Evolutionary conservation across 768 basidiomycete genomes (phyloP).

Genomic region (Rhodotorula taiwanensis): DNA sequence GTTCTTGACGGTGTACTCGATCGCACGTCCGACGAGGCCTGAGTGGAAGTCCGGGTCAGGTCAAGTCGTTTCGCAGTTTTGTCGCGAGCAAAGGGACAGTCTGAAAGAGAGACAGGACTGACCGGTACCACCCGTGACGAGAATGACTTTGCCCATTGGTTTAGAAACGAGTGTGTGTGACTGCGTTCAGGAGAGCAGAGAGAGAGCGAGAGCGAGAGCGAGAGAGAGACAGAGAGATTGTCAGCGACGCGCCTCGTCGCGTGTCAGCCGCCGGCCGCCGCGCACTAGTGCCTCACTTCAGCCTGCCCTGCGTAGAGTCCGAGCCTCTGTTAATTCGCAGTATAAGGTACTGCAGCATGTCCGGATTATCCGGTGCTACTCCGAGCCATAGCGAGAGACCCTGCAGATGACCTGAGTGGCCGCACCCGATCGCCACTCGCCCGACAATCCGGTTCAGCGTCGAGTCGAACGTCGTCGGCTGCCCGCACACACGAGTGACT

Average conservation of each 20-base stretch:
- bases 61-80: too few species aligned
- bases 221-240: too few species aligned
- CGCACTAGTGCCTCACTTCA: too few species aligned
- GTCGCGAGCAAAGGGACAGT: not conserved
- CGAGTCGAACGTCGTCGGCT: too few species aligned
- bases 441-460: too few species aligned
- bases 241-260: not conserved
- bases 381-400: not conserved
- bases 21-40: constrained; percentile 32
- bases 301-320: too few species aligned
- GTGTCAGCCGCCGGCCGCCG: not conserved
- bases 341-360: too few species aligned
- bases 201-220: too few species aligned
- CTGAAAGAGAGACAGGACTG: not conserved
- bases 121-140: constrained; percentile 36
- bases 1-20: constrained; percentile 55
- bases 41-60: too few species aligned
- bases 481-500: not conserved
- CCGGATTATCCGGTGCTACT: too few species aligned
- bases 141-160: constrained; percentile 10
- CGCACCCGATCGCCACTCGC: too few species aligned
- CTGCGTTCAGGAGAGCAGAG: not conserved
- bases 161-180: not conserved
- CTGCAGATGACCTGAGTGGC: not conserved
- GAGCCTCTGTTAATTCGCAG: too few species aligned